phyloP scores from a whole-genome alignment of 1,284 basidiomycete species.

The Rhodotorula glutinis region DNA sequence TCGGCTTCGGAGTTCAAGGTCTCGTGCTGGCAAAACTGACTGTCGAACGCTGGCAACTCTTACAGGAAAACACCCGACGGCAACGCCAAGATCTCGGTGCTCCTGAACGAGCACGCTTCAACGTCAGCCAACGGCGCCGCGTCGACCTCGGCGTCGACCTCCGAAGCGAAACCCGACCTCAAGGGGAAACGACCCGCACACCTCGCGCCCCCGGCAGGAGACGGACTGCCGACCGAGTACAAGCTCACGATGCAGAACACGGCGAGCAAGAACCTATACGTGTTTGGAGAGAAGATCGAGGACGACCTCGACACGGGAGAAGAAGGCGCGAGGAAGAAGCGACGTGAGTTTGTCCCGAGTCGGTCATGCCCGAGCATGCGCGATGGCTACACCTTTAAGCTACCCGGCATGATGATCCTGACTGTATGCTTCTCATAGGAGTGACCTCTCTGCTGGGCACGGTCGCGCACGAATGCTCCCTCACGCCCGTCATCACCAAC shows the following conservation, averaged over 20 bases:
- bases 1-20: too few relatives aligned
- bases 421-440: constrained; percentile 12
- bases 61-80: constrained; percentile 37
- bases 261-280: constrained; percentile 43
- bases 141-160: not conserved
- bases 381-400: too few relatives aligned
- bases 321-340: constrained; percentile 35
- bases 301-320: constrained; percentile 38
- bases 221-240: constrained; percentile 42
- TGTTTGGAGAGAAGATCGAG: constrained; percentile 45
- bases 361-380: too few relatives aligned
- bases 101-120: constrained; percentile 28
- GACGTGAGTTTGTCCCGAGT: constrained; percentile 32
- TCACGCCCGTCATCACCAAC: constrained; percentile 40
- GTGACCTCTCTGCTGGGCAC: constrained; percentile 41
- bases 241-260: constrained; percentile 43
- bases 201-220: not conserved
- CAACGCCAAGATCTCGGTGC: constrained; percentile 38
- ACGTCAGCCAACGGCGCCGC: not conserved
- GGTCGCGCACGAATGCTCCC: constrained; percentile 45
- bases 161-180: constrained; percentile 8
- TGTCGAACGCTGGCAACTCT: too few relatives aligned
- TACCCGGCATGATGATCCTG: not conserved
- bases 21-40: too few relatives aligned
- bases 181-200: constrained; percentile 21